phyloP scores from a whole-genome alignment of 768 basidiomycete genomes.

The Scleroderma bovista region DNA sequence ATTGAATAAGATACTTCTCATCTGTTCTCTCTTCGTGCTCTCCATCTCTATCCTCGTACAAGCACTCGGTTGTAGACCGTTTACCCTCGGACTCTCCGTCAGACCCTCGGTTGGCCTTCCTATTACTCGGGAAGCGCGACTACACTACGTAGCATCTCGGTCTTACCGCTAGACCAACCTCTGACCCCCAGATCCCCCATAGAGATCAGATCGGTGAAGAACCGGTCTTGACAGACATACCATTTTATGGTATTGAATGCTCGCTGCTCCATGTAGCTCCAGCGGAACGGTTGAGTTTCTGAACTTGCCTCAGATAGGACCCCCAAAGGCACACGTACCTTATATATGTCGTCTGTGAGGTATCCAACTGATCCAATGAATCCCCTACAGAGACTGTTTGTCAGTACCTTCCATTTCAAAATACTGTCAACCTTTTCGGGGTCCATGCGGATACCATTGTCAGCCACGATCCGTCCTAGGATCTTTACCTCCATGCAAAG shows the following conservation, averaged over 20 bases:
- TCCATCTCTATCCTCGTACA: too few relatives aligned
- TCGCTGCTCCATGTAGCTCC: conserved; percentile 16
- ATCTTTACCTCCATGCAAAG: conserved; percentile 29
- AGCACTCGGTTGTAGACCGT: too few relatives aligned
- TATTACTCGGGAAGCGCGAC: too few relatives aligned
- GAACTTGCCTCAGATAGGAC: background rate
- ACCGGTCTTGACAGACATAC: background rate
- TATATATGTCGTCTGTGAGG: too few relatives aligned
- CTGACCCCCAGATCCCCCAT: too few relatives aligned
- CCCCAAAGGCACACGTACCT: background rate
- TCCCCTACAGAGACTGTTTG: background rate
- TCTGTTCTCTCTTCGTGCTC: too few relatives aligned
- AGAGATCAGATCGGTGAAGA: too few relatives aligned
- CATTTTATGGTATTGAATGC: conserved; percentile 14
- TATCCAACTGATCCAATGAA: background rate
- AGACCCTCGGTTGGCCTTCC: too few relatives aligned
- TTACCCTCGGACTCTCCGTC: too few relatives aligned
- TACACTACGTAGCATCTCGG: too few relatives aligned
- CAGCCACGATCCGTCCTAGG: conserved; percentile 32
- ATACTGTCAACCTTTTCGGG: conserved; percentile 17
- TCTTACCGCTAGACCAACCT: too few relatives aligned
- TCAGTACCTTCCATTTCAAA: conserved; percentile 17
- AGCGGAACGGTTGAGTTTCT: conserved; percentile 1
- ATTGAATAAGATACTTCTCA: too few relatives aligned
- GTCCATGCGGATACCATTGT: conserved; percentile 20